Evolutionary conservation across 257 asterid genomes (phyloP), one percentile per base, ranked within the genome.

Genomic region (Petrea volubilis): DNA sequence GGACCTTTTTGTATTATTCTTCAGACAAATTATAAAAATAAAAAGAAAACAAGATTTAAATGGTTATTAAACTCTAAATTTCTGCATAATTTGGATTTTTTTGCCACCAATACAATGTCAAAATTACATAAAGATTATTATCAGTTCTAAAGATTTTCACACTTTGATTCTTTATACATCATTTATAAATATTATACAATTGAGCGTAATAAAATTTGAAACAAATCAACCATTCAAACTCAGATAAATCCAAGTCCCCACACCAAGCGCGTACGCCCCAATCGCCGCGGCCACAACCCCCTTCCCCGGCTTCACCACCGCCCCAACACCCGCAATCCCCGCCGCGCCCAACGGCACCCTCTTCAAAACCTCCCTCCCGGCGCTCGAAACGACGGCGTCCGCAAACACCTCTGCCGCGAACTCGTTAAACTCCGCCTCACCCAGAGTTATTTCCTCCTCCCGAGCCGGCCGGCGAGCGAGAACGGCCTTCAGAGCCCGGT

Each of bases 201-300:
- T n/a, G n/a, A n/a, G n/a, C n/a, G n/a, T n/a, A n/a, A n/a, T n/a
- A n/a, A n/a, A n/a, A n/a, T n/a, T 11, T 44, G 7, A 12, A 33
- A 18, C 5, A 4, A 72, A 23, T 64, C 64, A 79, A 15, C 59
- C 76, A 15, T 74, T 61, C 68, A 88, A 64, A 58, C 86, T 57
- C 58, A 86, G 81, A 61, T 83, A 85, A 57, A 82, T 62, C 1
- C 83, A 73, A 31, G 90, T 73, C 7, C 78, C 90, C 58, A 86
- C 81, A 31, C 92, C 94, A 13, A 90, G 85, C 81, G 92, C 90
- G 87, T 90, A 88, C 0, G 89, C 88, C 44, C 89, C 98, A 82
- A 90, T 74, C 87, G 79, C 92, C 77, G 91, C 87, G 40, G 60
- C 91, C 44, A 86, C 71, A n/a, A 85, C 72, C 52, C 60, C 86